A percentile compares a stretch with the other conserved stretches of the same genome.
Evolutionary conservation across 2,329 filamentous ascomycete genomes (phyloP).

Genomic region (Cladophialophora bantiana): DNA sequence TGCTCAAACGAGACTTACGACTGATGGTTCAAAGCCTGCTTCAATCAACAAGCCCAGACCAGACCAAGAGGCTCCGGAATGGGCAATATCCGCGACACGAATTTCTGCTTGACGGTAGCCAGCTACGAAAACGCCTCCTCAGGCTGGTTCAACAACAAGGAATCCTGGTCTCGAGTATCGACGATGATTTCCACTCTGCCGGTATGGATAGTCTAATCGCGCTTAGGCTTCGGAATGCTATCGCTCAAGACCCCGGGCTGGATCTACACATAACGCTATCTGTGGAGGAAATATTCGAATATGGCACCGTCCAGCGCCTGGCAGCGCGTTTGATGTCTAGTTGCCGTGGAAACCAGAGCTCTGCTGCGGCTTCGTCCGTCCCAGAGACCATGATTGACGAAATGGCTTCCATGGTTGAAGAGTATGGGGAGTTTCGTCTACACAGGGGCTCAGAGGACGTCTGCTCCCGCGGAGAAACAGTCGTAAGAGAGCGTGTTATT

Average conservation of each 20-base stretch:
- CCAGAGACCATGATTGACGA: conserved; percentile 44
- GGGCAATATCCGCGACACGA: neutral
- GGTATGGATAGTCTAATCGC: conserved; percentile 58
- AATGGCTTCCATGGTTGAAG: conserved; percentile 15
- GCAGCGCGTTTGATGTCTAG: neutral
- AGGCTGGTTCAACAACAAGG: conserved; percentile 45
- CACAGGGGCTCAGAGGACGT: neutral
- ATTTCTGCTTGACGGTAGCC: neutral
- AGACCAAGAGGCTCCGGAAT: neutral
- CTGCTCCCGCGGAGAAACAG: neutral
- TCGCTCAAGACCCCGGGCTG: conserved; percentile 51
- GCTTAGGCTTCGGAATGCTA: conserved; percentile 53
- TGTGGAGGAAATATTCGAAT: conserved; percentile 30
- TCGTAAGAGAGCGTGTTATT: neutral
- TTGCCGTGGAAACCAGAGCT: neutral
- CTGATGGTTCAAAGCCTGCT: neutral
- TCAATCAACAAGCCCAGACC: neutral
- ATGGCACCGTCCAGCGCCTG: conserved; percentile 8
- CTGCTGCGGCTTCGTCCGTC: conserved; percentile 32
- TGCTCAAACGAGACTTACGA: conserved; percentile 24
- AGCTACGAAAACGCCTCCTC: conserved; percentile 4
- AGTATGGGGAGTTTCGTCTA: conserved; percentile 4
- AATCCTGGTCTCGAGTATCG: conserved; percentile 43
- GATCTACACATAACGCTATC: conserved; percentile 27
- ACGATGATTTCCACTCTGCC: conserved; percentile 54